Evolutionary conservation across 768 basidiomycete species (phyloP).

Genomic region (Dictyophora rubrovolvata): DNA sequence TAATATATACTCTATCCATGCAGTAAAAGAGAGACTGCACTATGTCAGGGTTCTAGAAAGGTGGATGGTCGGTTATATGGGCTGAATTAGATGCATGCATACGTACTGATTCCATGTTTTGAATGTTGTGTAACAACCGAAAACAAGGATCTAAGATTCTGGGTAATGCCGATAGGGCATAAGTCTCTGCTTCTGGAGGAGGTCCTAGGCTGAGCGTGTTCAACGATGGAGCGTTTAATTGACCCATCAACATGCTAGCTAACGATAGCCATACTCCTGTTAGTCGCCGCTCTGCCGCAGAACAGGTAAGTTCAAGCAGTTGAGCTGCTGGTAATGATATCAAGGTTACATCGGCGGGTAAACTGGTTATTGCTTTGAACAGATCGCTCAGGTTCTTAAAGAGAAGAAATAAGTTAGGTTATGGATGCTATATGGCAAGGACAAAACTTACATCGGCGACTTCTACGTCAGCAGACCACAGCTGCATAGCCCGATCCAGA

Average conservation of each 20-base stretch:
- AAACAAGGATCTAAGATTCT: constrained; percentile 52
- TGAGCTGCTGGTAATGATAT: constrained; percentile 76
- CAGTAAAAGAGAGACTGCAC: constrained; percentile 84
- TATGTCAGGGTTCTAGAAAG: constrained; percentile 74
- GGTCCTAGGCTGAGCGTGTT: constrained; percentile 41
- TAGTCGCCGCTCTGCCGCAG: constrained; percentile 58
- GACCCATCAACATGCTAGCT: constrained; percentile 68
- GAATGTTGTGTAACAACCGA: constrained; percentile 39
- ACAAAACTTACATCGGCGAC: constrained; percentile 59
- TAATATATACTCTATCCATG: constrained; percentile 53
- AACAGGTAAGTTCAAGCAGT: constrained; percentile 66
- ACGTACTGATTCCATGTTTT: constrained; percentile 63
- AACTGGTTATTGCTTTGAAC: constrained; percentile 75
- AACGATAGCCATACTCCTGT: constrained; percentile 73
- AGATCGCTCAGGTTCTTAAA: constrained; percentile 68
- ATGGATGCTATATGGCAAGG: not conserved
- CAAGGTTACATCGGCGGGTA: constrained; percentile 67
- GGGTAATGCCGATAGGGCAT: constrained; percentile 47
- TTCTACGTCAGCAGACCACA: constrained; percentile 74
- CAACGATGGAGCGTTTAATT: constrained; percentile 67
- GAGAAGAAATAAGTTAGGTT: not conserved
- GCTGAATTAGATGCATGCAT: not conserved
- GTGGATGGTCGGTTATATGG: not conserved
- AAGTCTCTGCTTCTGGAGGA: constrained; percentile 40
- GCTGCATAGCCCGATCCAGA: constrained; percentile 49